phyloP scores from a whole-genome alignment of 306 rosid species.

The Rosa rugosa region DNA sequence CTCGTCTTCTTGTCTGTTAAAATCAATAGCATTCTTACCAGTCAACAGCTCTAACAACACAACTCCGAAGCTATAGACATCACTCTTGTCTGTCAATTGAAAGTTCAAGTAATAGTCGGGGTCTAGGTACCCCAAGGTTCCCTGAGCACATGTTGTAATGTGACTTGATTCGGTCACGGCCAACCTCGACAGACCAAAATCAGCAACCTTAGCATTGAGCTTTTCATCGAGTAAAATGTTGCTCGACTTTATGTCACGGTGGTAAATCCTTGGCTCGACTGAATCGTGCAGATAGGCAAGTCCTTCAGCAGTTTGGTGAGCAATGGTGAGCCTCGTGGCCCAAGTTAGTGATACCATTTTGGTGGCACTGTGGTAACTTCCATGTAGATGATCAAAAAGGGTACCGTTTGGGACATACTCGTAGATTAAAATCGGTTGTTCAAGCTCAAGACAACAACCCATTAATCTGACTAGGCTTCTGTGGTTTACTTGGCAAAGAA shows the following conservation, averaged over 20 bases:
- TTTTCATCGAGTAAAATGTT: conserved; percentile 22
- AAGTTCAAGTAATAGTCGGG: conserved; percentile 19
- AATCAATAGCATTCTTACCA: conserved; percentile 52
- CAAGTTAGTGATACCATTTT: not conserved
- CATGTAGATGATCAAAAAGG: conserved; percentile 12
- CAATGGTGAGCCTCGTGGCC: conserved; percentile 5
- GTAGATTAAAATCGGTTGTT: conserved; percentile 13
- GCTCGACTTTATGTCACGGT: conserved; percentile 28
- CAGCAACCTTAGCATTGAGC: conserved; percentile 19
- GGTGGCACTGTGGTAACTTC: not conserved
- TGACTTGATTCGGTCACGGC: conserved; percentile 20
- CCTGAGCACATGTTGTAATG: conserved; percentile 23
- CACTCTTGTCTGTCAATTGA: conserved; percentile 29
- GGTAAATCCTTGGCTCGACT: conserved; percentile 10
- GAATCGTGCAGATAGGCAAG: conserved; percentile 23
- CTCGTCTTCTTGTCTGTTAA: conserved; percentile 50
- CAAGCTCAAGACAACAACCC: conserved; percentile 15
- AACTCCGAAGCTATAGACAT: conserved; percentile 24
- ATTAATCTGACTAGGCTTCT: conserved; percentile 9
- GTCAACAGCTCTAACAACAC: conserved; percentile 46
- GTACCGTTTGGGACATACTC: not conserved
- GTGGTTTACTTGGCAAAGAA: conserved; percentile 11
- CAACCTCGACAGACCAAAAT: conserved; percentile 23
- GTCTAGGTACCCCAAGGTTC: conserved; percentile 23
- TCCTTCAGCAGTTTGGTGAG: conserved; percentile 15